Evolutionary conservation across 1,284 basidiomycete genomes (phyloP).

Genomic region (Trametes sp.): DNA sequence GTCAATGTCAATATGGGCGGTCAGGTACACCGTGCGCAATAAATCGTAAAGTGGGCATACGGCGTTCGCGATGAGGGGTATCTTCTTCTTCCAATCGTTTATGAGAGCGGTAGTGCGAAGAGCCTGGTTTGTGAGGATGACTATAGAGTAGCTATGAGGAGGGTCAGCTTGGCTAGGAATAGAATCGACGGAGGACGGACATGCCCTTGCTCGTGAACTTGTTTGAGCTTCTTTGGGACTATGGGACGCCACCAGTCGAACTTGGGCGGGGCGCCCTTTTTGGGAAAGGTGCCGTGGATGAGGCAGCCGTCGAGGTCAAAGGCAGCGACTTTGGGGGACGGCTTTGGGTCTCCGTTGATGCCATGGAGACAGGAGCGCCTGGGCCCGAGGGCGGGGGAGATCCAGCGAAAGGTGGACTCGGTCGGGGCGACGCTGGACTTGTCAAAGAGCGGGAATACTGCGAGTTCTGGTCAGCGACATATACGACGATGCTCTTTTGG

Average conservation of each 20-base stretch:
- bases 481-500: background rate
- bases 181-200: slow-evolving; percentile 26
- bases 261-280: slow-evolving; percentile 53
- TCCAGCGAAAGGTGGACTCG: slow-evolving; percentile 61
- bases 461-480: background rate
- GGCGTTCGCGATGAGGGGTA: slow-evolving; percentile 70
- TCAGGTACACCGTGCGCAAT: background rate
- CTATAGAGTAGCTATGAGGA: slow-evolving; percentile 67
- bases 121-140: slow-evolving; percentile 85
- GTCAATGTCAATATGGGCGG: slow-evolving; percentile 4
- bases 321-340: slow-evolving; percentile 68
- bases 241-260: slow-evolving; percentile 83
- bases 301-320: slow-evolving; percentile 92
- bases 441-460: slow-evolving; percentile 39
- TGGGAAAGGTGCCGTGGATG: slow-evolving; percentile 66
- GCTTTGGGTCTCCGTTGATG: slow-evolving; percentile 57
- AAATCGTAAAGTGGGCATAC: slow-evolving; percentile 50
- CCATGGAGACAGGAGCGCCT: slow-evolving; percentile 70
- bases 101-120: slow-evolving; percentile 54
- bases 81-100: slow-evolving; percentile 79
- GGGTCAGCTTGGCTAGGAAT: background rate
- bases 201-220: slow-evolving; percentile 69
- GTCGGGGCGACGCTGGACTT: slow-evolving; percentile 23
- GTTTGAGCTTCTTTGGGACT: slow-evolving; percentile 72
- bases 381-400: slow-evolving; percentile 59